Percentiles rank a stretch among this genome's conserved stretches.
Conservation (phyloP, 768 basidiomycete genomes). For the Lentinula sp. region DNA sequence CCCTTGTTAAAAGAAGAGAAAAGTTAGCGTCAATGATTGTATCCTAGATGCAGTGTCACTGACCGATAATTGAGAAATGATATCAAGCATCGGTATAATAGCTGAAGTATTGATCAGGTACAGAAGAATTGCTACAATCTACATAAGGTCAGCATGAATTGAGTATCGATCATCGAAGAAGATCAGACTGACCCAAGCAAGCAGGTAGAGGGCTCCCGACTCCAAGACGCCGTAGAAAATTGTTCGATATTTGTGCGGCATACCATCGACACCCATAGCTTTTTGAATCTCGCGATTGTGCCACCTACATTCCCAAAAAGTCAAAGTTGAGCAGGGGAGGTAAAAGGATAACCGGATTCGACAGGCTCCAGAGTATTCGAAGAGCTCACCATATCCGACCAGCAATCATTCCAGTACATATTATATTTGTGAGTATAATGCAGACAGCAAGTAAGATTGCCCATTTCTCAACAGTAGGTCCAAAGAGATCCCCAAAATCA, state of each 20-base stretch:
- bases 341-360: neutral
- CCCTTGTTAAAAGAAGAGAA: neutral
- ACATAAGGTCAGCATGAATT: neutral
- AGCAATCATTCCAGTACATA: slow-evolving; percentile 6
- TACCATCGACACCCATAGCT: neutral
- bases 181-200: neutral
- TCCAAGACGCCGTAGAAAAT: slow-evolving; percentile 3
- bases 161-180: neutral
- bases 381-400: slow-evolving; percentile 5
- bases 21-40: neutral
- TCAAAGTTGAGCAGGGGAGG: neutral
- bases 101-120: slow-evolving; percentile 2
- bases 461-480: slow-evolving; percentile 1
- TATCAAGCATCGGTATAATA: slow-evolving; percentile 1
- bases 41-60: neutral
- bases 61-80: slow-evolving; percentile 4
- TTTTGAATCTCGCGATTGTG: slow-evolving; percentile 2
- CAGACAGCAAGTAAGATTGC: slow-evolving; percentile 4
- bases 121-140: neutral
- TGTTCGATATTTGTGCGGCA: neutral
- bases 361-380: neutral
- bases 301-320: neutral
- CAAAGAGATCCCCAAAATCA: neutral
- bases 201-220: neutral
- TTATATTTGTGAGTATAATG: slow-evolving; percentile 4